phyloP scores from a whole-genome alignment of 2,329 filamentous ascomycete genomes.

The Penicillium sp. region DNA sequence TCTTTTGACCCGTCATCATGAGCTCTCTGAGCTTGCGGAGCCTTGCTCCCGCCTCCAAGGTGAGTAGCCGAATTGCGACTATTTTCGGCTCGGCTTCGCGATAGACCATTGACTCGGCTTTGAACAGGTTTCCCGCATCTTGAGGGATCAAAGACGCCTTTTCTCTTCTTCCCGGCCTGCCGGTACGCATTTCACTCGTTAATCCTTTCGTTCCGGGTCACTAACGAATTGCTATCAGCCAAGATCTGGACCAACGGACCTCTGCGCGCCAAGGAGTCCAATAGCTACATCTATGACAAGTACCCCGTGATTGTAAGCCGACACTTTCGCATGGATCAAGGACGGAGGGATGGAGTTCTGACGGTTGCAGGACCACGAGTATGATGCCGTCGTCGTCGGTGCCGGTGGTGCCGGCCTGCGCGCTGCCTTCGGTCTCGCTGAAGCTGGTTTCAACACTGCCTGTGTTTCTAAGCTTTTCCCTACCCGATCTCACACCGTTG shows the following conservation, averaged over 20 bases:
- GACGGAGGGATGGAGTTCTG: conserved; percentile 11
- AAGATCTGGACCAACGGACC: conserved; percentile 81
- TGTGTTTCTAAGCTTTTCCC: conserved; percentile 63
- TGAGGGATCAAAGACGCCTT: conserved; percentile 63
- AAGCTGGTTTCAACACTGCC: conserved; percentile 61
- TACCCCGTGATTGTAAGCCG: conserved; percentile 84
- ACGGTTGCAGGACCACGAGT: conserved; percentile 76
- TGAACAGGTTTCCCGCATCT: conserved; percentile 59
- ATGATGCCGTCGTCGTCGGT: conserved; percentile 85
- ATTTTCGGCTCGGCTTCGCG: conserved; percentile 20
- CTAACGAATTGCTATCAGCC: conserved; percentile 50
- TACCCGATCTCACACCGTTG: conserved; percentile 61
- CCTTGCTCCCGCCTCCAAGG: conserved; percentile 48
- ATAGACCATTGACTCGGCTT: conserved; percentile 23
- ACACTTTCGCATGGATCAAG: background rate
- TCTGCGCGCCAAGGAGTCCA: conserved; percentile 88
- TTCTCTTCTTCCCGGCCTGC: conserved; percentile 85
- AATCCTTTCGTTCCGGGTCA: conserved; percentile 10
- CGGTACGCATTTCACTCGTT: conserved; percentile 52
- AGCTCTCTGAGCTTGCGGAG: conserved; percentile 49
- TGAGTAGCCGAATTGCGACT: conserved; percentile 30
- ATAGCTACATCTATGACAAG: conserved; percentile 77
- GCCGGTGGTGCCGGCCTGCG: conserved; percentile 61
- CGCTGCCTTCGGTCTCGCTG: conserved; percentile 60
- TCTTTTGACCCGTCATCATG: conserved; percentile 42